Evolutionary conservation across 2,329 filamentous ascomycete species (phyloP), one percentile per base, ranked within the genome.

Genomic region (Didymella segeticola): DNA sequence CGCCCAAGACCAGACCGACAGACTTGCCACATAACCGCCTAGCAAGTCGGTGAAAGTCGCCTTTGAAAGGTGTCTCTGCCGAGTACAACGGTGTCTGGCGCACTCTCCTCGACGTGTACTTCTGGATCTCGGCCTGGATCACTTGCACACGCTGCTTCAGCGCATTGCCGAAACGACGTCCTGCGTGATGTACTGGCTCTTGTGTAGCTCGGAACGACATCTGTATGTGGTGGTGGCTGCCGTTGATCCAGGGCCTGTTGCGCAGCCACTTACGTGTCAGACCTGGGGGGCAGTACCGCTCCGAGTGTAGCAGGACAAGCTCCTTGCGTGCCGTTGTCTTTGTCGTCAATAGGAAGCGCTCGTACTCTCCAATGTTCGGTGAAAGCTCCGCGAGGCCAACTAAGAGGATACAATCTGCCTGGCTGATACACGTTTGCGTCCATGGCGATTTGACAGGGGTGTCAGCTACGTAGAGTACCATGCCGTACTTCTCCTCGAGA

Each of bases 401-500:
- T 8, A 99, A 82, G 7, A 99, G 82, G 60, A 99, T 97, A 63
- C 93, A 97, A 75, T 99, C 95, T 1, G 95, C 95, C 75, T 99
- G 95, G 14, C 89, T 89, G 61, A 99, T 97, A 72, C 96, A 99
- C 0, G 95, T 98, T 69, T 97, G 92, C 0, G 96, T 99, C 95
- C 95, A 99, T 0, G 93, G 93, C 1, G 96, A 91, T 66, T 96
- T 98, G 66, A 98, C 95, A 56, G 88, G 96, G 4, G 96, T 99
- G 74, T 99, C 95, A 45, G 93, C 95, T 53, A 99, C 88, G 70
- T 99, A 99, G 7, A 99, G 81, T 1, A 99, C 92, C 64, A 99
- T 86, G 1, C 93, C 92, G 66, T 96, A 98, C 72, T 96, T 96
- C 76, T 99, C 95, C 75, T 99, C 95, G 10, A 99, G 81, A 68